Evolutionary conservation across 805 yeast genomes (phyloP), one percentile per base, ranked within the genome.

Genomic region (Tetrapisispora pingtungensis): DNA sequence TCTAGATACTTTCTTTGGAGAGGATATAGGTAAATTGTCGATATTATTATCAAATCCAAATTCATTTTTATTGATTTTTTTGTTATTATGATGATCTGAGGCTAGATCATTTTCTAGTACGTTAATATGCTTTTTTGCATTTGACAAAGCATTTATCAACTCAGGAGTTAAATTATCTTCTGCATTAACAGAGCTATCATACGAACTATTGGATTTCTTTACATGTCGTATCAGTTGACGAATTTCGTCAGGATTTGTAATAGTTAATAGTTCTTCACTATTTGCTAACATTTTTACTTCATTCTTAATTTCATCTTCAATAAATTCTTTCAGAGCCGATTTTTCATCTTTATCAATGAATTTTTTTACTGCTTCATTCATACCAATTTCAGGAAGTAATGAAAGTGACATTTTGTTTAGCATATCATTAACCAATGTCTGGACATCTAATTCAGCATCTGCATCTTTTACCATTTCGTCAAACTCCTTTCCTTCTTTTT

Each of bases 271-370:
- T 62, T 66, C 57, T 51, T 75, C 65, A 62, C 68, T 62, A 3
- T 70, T 57, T 41, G 71, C 57, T 35, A 82, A 58, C 47, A 76
- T 56, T 14, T 72, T 66, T 15, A 78, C 68, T 50, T 79, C 83
- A 28, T 68, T 71, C 10, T 63, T 66, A 37, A 80, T 65, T 52
- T 82, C 86, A 22, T 63, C 59, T 36, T 75, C 75, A 20, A 84
- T 73, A 52, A 76, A 82, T n/a, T 71, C 74, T 35, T 75, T 77
- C 41, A 90, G 65, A 0, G 89, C 78, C 31, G 69, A 66, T 56
- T 81, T 84, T 59, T 89, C 96, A 47, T 88, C 96, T 51, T 84
- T 86, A 36, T 81, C 87, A 4, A 93, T 80, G 58, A 78, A 83
- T 45, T 72, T 73, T 43, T 75, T 73, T 1, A 93, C 75, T 0